Percentiles rank a stretch among this genome's conserved stretches.
Conservation (phyloP, 2,329 filamentous ascomycete genomes). For the Sporothrix phasma region DNA sequence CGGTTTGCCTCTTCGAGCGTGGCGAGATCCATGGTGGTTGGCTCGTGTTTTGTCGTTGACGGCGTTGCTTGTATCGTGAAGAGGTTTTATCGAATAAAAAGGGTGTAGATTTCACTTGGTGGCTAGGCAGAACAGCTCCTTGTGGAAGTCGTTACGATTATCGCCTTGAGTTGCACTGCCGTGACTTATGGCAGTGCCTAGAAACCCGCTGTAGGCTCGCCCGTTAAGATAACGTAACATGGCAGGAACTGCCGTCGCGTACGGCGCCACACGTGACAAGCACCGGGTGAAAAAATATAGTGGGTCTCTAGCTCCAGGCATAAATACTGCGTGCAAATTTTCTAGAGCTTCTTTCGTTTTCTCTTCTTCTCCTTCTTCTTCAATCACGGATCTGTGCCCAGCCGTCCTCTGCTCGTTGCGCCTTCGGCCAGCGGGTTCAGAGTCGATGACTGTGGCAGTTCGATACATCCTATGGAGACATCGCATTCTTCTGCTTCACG, state of each 20-base stretch:
- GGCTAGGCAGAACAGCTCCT: not conserved
- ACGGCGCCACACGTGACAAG: not conserved
- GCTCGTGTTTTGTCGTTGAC: not conserved
- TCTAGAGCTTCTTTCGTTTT: constrained; percentile 21
- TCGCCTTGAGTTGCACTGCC: not conserved
- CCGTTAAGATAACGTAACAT: constrained; percentile 2
- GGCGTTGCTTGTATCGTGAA: not conserved
- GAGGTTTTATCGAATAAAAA: not conserved
- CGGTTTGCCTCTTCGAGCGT: constrained; percentile 92
- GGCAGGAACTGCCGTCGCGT: not conserved
- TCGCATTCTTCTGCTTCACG: constrained; percentile 33
- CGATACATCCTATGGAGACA: constrained; percentile 75
- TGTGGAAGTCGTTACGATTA: not conserved
- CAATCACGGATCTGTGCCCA: constrained; percentile 75
- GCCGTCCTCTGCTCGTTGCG: constrained; percentile 54
- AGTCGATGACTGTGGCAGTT: constrained; percentile 76
- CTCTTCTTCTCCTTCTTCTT: constrained; percentile 27
- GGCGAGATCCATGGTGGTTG: constrained; percentile 49
- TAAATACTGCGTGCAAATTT: constrained; percentile 14
- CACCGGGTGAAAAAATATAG: not conserved
- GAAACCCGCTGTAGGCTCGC: not conserved
- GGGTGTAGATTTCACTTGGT: too few species aligned
- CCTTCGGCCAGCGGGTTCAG: constrained; percentile 40
- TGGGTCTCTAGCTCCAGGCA: constrained; percentile 1
- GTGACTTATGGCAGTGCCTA: too few species aligned